Evolutionary conservation across 306 rosid species (phyloP).

Genomic region (Geum urbanum): DNA sequence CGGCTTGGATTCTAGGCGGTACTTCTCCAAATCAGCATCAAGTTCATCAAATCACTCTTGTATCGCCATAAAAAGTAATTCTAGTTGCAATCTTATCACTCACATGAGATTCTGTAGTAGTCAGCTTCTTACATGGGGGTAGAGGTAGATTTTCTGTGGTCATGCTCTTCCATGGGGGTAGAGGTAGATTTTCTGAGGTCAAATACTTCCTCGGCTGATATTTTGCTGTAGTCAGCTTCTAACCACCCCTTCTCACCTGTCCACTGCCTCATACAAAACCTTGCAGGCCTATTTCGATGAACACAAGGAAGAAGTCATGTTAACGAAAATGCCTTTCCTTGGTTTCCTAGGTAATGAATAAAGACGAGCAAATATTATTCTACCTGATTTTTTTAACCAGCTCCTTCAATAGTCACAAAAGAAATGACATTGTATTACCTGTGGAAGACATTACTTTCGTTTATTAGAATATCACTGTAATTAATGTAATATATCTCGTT

Average conservation of each 20-base stretch:
- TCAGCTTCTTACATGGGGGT: neutral
- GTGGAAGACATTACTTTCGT: constrained; percentile 20
- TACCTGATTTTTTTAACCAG: neutral
- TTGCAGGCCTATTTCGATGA: neutral
- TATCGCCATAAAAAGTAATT: neutral
- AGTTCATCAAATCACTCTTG: constrained; percentile 27
- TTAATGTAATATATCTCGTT: no score
- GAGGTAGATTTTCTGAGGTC: neutral
- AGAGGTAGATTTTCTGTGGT: neutral
- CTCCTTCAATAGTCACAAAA: neutral
- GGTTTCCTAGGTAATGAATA: neutral
- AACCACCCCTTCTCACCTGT: constrained; percentile 15
- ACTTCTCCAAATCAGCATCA: constrained; percentile 45
- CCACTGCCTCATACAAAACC: constrained; percentile 20
- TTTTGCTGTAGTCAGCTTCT: constrained; percentile 21
- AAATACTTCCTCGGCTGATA: neutral
- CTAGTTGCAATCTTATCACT: neutral
- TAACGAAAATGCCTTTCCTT: neutral
- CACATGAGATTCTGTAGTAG: neutral
- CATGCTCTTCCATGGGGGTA: neutral
- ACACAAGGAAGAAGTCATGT: neutral
- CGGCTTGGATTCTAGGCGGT: constrained; percentile 36
- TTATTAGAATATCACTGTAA: neutral
- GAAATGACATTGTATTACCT: constrained; percentile 30
- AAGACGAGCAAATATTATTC: neutral